Evolutionary conservation across 805 yeast genomes (phyloP), one percentile per base, ranked within the genome.

Genomic region (Lachancea fermentati): DNA sequence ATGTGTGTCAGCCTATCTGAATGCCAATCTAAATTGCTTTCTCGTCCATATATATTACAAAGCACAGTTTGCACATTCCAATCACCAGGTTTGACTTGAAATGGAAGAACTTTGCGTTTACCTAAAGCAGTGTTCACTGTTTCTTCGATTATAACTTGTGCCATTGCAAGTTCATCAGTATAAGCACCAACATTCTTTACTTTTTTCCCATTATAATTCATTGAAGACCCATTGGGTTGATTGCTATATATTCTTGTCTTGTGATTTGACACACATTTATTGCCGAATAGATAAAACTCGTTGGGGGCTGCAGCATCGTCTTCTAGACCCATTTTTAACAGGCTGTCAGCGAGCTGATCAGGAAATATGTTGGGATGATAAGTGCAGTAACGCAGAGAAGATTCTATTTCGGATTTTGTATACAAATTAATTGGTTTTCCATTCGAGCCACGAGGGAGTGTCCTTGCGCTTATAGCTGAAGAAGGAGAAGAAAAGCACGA

Each of bases 1-100:
- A 83, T 69, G 36, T 78, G 69, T 0, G 86, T 79, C 46, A 85
- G 57, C 42, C 84, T 72, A 57, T 85, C 95, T 2, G 88, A 78
- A 56, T 85, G 94, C 76, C 80, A 83, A 36, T 81, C 87, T 24
- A 84, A 68, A 44, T 76, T 67, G 44, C 73, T 73, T 4, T 65
- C 60, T 6, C 72, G 67, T 5, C 69, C 72, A 57, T 77, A 85
- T 39, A 66, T 62, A 49, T 84, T 84, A 14, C 75, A 73, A 3
- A 81, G 68, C 16, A 78, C 76, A 9, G 74, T 58, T 40, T 73
- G 72, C 12, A 76, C 75, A 2, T 49, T 49, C 88, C 88, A 82
- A 6, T 52, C 52, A 5, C 45, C 45, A 1, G 46, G 54, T 41
- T 25, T 47, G 47, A 19, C 49, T 46, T 78, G 78, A 37, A 58